Base-by-base conservation (phyloP, 371 early-diverging fungal genomes). In the Mucor sp. region DNA sequence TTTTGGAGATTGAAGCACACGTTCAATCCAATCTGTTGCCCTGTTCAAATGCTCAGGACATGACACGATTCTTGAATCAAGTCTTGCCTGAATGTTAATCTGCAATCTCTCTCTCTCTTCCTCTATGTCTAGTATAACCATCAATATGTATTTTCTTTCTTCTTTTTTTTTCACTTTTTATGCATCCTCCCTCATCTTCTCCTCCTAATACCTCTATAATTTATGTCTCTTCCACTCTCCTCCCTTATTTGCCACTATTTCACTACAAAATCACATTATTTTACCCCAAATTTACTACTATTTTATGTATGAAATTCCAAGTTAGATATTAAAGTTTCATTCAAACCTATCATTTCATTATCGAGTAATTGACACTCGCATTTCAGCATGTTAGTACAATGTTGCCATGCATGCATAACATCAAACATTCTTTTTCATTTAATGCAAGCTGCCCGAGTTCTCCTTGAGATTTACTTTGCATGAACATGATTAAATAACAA, bases 1-100 rank as follows among this genome's bases (percentile, higher is more conserved):
- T 73, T 27, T 61, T 68, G 53, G 83, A 82, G 70, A 80, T 82
- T 55, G 77, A 82, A 57, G 69, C 76, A 37, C 83, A 82, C 63
- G 68, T 82, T 55, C 72, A 82, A 47, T 69, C 71, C 32, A 73
- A 77, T 37, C 55, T 82, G 15, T 67, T 82, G 27, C 72, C 74
- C 27, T 71, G 74, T 53, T 76, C 78, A 14, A 69, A 69, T 27
- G 56, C 80, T n/a, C 60, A 65, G 32, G 78, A 78, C 41, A 66
- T 80, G 53, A 69, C 74, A 27, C 68, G 75, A 11, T 82, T 82
- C 68, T 72, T 82, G 60, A 73, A 76, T 53, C 72, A 74, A 69
- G 79, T 80, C 55, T 66, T 82, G 53, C 76, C 83, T 58, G 59
- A 58, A 23, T 58, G 48, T 9, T 65, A 65, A 15, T 11, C 37